Conservation (phyloP, 1,284 basidiomycete species). For the Calocybe gambosa region DNA sequence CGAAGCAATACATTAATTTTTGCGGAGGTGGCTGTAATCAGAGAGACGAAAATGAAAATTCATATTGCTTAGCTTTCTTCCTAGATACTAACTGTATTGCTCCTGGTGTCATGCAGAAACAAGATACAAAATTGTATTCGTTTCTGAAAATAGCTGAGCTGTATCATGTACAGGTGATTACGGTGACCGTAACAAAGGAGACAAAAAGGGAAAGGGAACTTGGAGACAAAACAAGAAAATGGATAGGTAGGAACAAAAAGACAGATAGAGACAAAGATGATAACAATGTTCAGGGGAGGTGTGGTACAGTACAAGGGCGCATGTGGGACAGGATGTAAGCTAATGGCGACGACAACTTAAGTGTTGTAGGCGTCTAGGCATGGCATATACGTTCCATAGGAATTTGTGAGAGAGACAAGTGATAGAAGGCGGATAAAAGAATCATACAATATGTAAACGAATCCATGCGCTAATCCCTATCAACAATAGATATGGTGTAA, state of each 20-base stretch:
- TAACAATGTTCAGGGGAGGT: constrained; percentile 8
- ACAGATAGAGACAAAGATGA: constrained; percentile 14
- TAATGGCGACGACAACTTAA: constrained; percentile 8
- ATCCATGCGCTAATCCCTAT: constrained; percentile 16
- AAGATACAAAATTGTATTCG: background rate
- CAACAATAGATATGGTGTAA: constrained; percentile 20
- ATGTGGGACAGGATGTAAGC: constrained; percentile 9
- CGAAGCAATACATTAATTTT: background rate
- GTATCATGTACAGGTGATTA: background rate
- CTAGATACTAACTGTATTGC: background rate
- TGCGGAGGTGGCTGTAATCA: background rate
- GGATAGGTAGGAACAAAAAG: constrained; percentile 7
- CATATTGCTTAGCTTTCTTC: background rate
- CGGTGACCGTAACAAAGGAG: background rate
- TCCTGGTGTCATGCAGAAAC: too few relatives aligned
- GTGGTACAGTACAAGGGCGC: constrained; percentile 3
- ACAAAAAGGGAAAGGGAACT: background rate
- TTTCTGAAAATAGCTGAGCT: background rate
- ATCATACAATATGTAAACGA: constrained; percentile 8
- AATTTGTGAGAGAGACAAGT: too few relatives aligned
- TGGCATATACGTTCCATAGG: constrained; percentile 12
- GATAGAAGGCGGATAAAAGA: constrained; percentile 8
- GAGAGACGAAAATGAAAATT: background rate
- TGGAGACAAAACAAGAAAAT: background rate
- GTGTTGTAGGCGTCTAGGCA: constrained; percentile 5